Percentiles rank a stretch among this genome's conserved stretches.
phyloP scores from a whole-genome alignment of 2,329 filamentous ascomycete species.

The Teratosphaeria viscida region DNA sequence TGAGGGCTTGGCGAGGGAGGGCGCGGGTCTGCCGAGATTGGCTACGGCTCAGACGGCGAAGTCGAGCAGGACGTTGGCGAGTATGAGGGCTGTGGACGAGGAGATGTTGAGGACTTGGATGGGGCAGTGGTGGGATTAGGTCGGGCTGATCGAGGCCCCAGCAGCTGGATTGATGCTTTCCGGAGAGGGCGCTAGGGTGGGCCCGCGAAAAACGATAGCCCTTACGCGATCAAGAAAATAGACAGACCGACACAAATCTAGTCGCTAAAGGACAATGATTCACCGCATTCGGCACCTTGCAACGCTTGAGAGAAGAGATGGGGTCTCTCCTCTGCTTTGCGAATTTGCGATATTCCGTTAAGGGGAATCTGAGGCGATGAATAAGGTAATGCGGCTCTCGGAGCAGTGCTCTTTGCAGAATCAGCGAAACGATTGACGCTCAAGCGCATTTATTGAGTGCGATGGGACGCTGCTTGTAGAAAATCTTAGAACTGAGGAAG shows the following conservation, averaged over 20 bases:
- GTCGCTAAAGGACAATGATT: not conserved
- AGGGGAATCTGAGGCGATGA: not conserved
- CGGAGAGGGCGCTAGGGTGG: no score
- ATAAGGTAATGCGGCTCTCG: not conserved
- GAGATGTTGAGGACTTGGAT: constrained; percentile 9
- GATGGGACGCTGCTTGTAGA: no score
- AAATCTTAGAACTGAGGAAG: no score
- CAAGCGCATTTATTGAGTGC: no score
- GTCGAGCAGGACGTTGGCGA: constrained; percentile 21
- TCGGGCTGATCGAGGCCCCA: no score
- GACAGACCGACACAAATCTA: not conserved
- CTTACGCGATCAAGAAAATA: not conserved
- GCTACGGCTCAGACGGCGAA: constrained; percentile 14
- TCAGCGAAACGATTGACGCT: no score
- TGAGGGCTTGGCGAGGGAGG: constrained; percentile 10
- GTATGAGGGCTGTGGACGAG: constrained; percentile 13
- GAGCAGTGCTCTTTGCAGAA: no score
- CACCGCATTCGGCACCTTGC: not conserved
- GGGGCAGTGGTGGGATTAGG: not conserved
- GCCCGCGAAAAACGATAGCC: no score
- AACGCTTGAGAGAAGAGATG: not conserved
- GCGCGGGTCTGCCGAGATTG: constrained; percentile 12
- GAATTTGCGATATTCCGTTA: no score
- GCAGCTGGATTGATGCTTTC: no score
- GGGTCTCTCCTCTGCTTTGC: no score